Evolutionary conservation across 75 land plant species (phyloP).

Genomic region (Pinus taeda): DNA sequence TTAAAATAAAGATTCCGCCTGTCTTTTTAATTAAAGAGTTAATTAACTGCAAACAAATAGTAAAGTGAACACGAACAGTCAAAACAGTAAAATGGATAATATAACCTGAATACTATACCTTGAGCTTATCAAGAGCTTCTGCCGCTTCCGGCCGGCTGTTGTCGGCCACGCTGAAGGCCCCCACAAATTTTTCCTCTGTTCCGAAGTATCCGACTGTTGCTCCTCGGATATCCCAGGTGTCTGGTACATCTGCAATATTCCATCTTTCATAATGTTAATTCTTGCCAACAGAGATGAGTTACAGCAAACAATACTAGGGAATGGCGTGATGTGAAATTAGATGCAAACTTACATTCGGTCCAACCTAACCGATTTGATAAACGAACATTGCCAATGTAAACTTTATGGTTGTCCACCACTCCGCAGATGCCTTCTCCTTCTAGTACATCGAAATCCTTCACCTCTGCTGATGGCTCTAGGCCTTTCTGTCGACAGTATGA

Average conservation of each 20-base stretch:
- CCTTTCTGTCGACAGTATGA: constrained; percentile 43
- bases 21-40: too few species aligned
- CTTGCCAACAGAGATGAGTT: too few species aligned
- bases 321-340: too few species aligned
- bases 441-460: constrained; percentile 56
- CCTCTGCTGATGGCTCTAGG: constrained; percentile 47
- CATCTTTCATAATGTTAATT: background rate
- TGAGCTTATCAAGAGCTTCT: constrained; percentile 58
- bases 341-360: background rate
- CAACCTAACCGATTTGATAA: constrained; percentile 59
- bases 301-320: too few species aligned
- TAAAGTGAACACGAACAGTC: background rate
- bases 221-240: constrained; percentile 23
- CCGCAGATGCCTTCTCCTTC: constrained; percentile 88
- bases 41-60: background rate
- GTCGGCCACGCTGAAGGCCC: constrained; percentile 62
- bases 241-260: background rate
- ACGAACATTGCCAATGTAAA: constrained; percentile 70
- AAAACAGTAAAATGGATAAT: background rate
- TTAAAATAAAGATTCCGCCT: background rate
- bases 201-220: constrained; percentile 59
- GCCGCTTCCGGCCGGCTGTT: constrained; percentile 55
- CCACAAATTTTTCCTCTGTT: constrained; percentile 20
- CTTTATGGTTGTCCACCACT: constrained; percentile 45
- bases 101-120: constrained; percentile 5